Base-by-base conservation (phyloP, 1,284 basidiomycete species). In the Erythrobasidium hasegawianum region DNA sequence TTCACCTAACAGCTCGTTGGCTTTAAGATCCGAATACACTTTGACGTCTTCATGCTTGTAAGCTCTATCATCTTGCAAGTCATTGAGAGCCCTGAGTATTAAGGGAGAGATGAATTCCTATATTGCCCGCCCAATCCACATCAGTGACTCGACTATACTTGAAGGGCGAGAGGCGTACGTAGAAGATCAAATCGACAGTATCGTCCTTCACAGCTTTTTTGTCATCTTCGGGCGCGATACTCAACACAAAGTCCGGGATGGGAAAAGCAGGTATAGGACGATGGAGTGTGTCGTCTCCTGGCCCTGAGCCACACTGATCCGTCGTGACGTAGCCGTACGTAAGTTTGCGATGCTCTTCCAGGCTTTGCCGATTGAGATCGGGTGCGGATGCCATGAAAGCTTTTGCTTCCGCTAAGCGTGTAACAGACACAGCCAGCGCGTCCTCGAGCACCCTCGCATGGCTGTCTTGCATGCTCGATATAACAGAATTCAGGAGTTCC, bases 271-370 rank as follows among this genome's bases (percentile, higher is more conserved):
- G 71, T 52, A 71, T 53, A 10, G 75, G 73, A 2, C 67, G 49
- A 64, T 76, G 74, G 5, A 41, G 27, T 10, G 69, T 73, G 47
- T 76, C 75, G 66, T 76, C 75, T 1, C 75, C 75, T 11, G 64
- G 27, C 5, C 64, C 69, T 2, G 71, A 64, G 26, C 62, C 68
- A 50, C 73, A 74, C 8, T 59, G 49, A 41, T 76, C 75, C 39
- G 67, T 60, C 41, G 75, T 69, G 10, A 41, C 57, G 24, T 69
- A 69, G 2, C 68, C 68, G 58, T 67, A 66, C 3, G 57, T 67
- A 14, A 45, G 49, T 22, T 58, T 64, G 10, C 50, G 53, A 10
- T 53, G 38, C 13, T 43, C 47, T 14, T 50, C 20, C 26, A 27
- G 16, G 14, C 16, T 41, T 2, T 20, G 29, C 13, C 14, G 26